These are phyloP conservation scores for Hyaloperonospora arabidopsidis DNA, from an alignment of 352 stramenopile genomes.

Conservation along the genomic window DNA sequence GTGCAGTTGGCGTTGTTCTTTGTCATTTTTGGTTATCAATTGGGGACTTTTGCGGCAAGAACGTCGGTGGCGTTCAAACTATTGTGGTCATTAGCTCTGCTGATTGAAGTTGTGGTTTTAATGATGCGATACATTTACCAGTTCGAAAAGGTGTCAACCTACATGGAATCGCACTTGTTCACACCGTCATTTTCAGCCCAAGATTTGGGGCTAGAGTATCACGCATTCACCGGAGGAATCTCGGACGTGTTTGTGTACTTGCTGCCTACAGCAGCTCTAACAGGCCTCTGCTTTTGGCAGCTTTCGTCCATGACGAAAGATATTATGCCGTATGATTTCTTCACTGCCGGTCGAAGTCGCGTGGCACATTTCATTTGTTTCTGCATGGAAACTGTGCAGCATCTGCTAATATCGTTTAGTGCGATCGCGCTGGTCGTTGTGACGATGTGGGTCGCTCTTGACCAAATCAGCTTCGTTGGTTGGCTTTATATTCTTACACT, in stretches of 20 bases:
- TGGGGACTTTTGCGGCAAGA: constrained; percentile 61
- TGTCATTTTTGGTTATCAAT: constrained; percentile 59
- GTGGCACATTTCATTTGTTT: constrained; percentile 46
- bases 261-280: constrained; percentile 59
- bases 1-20: constrained; percentile 59
- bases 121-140: constrained; percentile 74
- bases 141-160: constrained; percentile 60
- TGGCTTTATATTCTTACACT: constrained; percentile 61
- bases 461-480: constrained; percentile 55
- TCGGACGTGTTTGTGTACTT: constrained; percentile 78
- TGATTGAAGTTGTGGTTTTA: constrained; percentile 62
- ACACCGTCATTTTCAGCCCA: constrained; percentile 57
- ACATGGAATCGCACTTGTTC: constrained; percentile 60
- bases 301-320: constrained; percentile 65
- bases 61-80: constrained; percentile 66
- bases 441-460: constrained; percentile 58
- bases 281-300: constrained; percentile 77
- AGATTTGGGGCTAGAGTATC: constrained; percentile 68
- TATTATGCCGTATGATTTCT: constrained; percentile 53
- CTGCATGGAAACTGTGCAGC: constrained; percentile 48
- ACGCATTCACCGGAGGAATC: constrained; percentile 44
- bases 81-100: constrained; percentile 67
- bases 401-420: constrained; percentile 64
- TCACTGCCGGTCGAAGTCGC: constrained; percentile 47
- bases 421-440: constrained; percentile 57